Conservation (phyloP, 2,329 filamentous ascomycete genomes). For the Amauroascus verrucosus region DNA sequence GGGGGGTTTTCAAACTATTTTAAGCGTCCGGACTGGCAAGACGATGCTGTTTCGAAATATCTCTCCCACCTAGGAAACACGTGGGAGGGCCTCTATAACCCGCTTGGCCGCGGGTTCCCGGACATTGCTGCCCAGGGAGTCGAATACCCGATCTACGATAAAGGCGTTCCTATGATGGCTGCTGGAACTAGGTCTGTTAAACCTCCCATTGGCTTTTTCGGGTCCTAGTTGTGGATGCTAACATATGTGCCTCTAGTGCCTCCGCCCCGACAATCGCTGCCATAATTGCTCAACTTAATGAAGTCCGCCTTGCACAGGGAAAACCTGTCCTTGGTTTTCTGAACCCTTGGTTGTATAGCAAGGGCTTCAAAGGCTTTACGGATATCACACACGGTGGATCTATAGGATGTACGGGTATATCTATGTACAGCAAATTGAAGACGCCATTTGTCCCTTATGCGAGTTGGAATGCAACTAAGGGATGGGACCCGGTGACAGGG, state of each 20-base stretch:
- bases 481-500: conserved; percentile 44
- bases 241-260: conserved; percentile 31
- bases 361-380: conserved; percentile 36
- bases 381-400: conserved; percentile 40
- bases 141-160: conserved; percentile 33
- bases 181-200: conserved; percentile 34
- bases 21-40: conserved; percentile 40
- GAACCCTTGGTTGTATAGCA: conserved; percentile 51
- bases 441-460: conserved; percentile 32
- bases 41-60: conserved; percentile 38
- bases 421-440: conserved; percentile 10
- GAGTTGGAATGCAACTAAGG: conserved; percentile 42
- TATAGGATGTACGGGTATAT: neutral
- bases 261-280: conserved; percentile 53
- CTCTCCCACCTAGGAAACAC: conserved; percentile 30
- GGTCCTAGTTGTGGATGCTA: neutral
- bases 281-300: conserved; percentile 56
- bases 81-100: conserved; percentile 42
- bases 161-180: conserved; percentile 30
- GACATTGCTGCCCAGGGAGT: conserved; percentile 51
- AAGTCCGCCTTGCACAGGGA: conserved; percentile 46
- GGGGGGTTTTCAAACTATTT: conserved; percentile 43
- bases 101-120: conserved; percentile 49
- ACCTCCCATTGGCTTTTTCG: neutral
- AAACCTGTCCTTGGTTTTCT: conserved; percentile 48